Base-by-base conservation (phyloP, 2,329 filamentous ascomycete genomes). In the Xylaria sp. region DNA sequence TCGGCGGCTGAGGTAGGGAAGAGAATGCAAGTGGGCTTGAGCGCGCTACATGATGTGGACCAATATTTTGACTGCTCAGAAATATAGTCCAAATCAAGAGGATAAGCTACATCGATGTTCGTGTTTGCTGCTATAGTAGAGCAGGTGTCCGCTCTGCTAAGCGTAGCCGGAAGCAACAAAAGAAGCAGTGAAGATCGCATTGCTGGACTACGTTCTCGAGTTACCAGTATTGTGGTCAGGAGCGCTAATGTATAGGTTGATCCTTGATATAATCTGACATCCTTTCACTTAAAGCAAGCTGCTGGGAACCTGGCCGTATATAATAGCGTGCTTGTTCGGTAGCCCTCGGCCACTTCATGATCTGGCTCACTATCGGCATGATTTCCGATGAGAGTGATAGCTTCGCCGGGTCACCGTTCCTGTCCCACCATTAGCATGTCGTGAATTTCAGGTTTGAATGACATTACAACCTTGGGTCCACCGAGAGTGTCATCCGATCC, bases 1-100 rank as follows among this genome's bases (percentile, higher is more conserved):
- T 90, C 85, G 9, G 82, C 78, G 1, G 84, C 82, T 44, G 80
- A 85, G n/a, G 79, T 80, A 1, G 86, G 86, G 54, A 83, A 82
- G 46, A 85, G 78, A 58, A 84, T 84, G 68, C 84, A 86, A 54
- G 79, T 80, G 6, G 84, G 84, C 50, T 78, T 77, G 25, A 85
- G 76, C 44, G 82, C 78, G 12, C 80, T 78, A 59, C 83, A 84
- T 28, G 82, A 80, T 1, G 79, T 79, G 0, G 84, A 86, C 83
- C 83, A 85, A 75, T 85, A 85, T 4, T 83, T 77, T 4, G 73
- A 74, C 72, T 83, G 76, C 61, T 84, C 83, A 1, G 65, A 57
- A 18, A 76, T 74, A 65, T 85, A 85, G 7, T 74, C 74, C 8
- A 78, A 44, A 2, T 79, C 74, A 0, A 81, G 66, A 18, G 76